Evolutionary conservation across 805 yeast species (phyloP), one percentile per base, ranked within the genome.

Genomic region (Zygoascus bituminiphila): DNA sequence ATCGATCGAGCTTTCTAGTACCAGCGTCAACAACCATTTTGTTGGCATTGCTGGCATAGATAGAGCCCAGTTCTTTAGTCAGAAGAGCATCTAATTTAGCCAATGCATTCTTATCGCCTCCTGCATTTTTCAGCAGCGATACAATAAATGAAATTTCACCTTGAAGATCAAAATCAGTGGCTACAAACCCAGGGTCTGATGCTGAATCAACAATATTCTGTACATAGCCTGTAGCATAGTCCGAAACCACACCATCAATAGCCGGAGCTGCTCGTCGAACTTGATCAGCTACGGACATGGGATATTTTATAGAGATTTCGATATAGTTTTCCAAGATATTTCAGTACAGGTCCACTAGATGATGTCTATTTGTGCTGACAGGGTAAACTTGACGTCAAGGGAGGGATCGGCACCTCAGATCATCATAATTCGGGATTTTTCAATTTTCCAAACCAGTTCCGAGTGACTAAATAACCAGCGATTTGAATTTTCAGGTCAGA

Each of bases 171-270:
- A 88, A 64, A 55, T 77, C 81, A 2, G 38, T 21, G 57, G 81
- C 84, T 36, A 93, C 82, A 23, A 80, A 70, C n/a, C 86, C 93
- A 25, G 88, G 80, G 64, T 88, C 95, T 54, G 79, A 82, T 0
- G 93, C 87, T 17, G 85, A 73, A 45, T 71, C 73, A n/a, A 88
- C 79, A 17, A 93, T 69, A 68, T 88, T 89, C 51, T 83, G 82
- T 47, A 88, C 62, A 59, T 89, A 93, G 1, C 98, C 98, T 35
- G 83, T 82, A 2, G 95, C 94, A 63, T 93, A 93, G 53, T 88
- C 93, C 0, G 82, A 73, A 75, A 93, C 95, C 9, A 88, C 79
- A 1, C 89, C 82, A 60, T 93, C 98, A 42, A 93, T 75, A 0
- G 84, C 72, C 2, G 95, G 89, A 2, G 82, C 93, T 0, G 96